Percentiles rank a stretch among this genome's conserved stretches.
Conservation (phyloP, 441 rosid genomes). For the Flueggea neowawraea region DNA sequence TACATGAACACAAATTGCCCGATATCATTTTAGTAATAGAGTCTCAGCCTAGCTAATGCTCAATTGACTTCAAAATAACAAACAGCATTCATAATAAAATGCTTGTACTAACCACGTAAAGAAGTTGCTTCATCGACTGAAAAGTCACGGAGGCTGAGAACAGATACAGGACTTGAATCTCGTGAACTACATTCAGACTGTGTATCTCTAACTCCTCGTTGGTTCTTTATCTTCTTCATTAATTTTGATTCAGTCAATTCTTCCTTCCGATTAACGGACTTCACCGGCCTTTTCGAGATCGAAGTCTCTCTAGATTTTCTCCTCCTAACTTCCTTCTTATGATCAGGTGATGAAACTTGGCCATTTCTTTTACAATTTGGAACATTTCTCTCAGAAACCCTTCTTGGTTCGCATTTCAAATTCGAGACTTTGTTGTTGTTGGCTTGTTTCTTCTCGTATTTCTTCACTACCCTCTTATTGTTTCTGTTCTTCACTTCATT, state of each 20-base stretch:
- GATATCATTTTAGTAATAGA: neutral
- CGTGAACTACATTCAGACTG: slow-evolving; percentile 28
- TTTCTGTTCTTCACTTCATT: slow-evolving; percentile 18
- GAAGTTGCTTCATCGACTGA: slow-evolving; percentile 24
- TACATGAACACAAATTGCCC: too few species aligned
- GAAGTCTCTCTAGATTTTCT: slow-evolving; percentile 14
- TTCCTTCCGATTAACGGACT: slow-evolving; percentile 29
- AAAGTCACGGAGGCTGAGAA: slow-evolving; percentile 43
- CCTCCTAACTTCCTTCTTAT: slow-evolving; percentile 9
- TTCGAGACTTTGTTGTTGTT: slow-evolving; percentile 31
- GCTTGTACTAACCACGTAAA: slow-evolving; percentile 37
- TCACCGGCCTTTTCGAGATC: slow-evolving; percentile 19
- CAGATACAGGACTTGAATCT: slow-evolving; percentile 55
- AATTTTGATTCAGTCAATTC: slow-evolving; percentile 23
- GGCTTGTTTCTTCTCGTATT: slow-evolving; percentile 30
- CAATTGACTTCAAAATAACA: neutral
- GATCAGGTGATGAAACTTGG: slow-evolving; percentile 20
- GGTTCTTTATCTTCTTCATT: slow-evolving; percentile 30
- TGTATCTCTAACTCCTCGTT: slow-evolving; percentile 8
- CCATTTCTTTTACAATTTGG: slow-evolving; percentile 31
- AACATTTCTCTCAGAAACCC: slow-evolving; percentile 17
- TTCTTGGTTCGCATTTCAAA: slow-evolving; percentile 51
- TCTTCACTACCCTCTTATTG: slow-evolving; percentile 16
- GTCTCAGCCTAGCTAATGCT: neutral
- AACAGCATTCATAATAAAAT: neutral